Evolutionary conservation across 1,284 basidiomycete species (phyloP).

Genomic region (Cutaneotrichosporon cyanovorans): DNA sequence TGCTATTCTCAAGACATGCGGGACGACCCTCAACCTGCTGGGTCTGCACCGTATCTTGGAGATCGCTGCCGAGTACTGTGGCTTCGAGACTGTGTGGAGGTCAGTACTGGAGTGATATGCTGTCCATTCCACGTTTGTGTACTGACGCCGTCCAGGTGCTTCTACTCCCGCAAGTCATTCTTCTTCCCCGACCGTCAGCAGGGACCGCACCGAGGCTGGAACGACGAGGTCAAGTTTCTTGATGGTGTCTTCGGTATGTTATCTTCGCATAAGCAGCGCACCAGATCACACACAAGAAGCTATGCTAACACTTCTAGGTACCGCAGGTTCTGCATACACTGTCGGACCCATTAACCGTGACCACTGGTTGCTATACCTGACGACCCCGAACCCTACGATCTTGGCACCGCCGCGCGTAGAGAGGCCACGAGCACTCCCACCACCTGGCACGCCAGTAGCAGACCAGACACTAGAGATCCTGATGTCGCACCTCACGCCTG

Average conservation of each 20-base stretch:
- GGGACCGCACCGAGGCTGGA: conserved; percentile 93
- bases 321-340: conserved; percentile 82
- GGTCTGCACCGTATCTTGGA: conserved; percentile 88
- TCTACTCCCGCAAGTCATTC: conserved; percentile 98
- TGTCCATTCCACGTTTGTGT: too few species aligned
- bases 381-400: conserved; percentile 50
- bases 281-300: neutral
- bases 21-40: conserved; percentile 93
- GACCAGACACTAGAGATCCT: conserved; percentile 98
- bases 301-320: conserved; percentile 32
- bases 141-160: conserved; percentile 50
- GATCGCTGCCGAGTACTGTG: conserved; percentile 72
- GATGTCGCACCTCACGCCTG: conserved; percentile 85
- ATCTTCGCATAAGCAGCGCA: too few species aligned
- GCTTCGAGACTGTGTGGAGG: conserved; percentile 66
- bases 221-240: conserved; percentile 81
- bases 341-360: conserved; percentile 97
- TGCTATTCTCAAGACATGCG: conserved; percentile 97
- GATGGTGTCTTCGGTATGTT: conserved; percentile 59
- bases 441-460: conserved; percentile 23
- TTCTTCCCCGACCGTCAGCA: conserved; percentile 97
- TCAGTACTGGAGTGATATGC: too few species aligned
- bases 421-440: conserved; percentile 6
- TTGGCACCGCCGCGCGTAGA: conserved; percentile 4
- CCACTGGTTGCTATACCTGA: conserved; percentile 96